Evolutionary conservation across 805 yeast genomes (phyloP).

Genomic region (Myxozyma mucilagina): DNA sequence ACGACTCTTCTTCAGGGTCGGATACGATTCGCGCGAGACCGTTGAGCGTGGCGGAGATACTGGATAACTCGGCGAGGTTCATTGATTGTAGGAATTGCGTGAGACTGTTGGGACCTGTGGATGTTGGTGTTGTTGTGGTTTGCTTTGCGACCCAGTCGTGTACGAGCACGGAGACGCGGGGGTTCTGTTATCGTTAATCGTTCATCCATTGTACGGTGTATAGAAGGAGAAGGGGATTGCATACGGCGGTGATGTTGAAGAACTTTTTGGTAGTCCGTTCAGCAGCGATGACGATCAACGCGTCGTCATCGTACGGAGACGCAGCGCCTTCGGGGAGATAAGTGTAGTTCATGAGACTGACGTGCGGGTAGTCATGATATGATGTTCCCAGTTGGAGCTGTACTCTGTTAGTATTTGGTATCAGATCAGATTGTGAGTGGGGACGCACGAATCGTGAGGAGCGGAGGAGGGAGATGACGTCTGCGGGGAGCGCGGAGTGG

Average conservation of each 20-base stretch:
- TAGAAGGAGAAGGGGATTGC: background rate
- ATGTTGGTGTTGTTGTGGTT: conserved; percentile 6
- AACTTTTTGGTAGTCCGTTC: conserved; percentile 72
- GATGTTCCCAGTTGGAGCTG: conserved; percentile 83
- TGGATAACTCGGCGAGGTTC: conserved; percentile 76
- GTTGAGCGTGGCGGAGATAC: conserved; percentile 76
- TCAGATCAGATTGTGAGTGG: background rate
- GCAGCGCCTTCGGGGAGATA: conserved; percentile 48
- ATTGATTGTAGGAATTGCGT: conserved; percentile 67
- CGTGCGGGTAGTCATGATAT: conserved; percentile 73
- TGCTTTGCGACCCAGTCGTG: conserved; percentile 82
- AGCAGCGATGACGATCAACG: conserved; percentile 69
- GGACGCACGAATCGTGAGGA: conserved; percentile 28
- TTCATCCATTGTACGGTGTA: background rate
- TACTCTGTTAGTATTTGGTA: conserved; percentile 3
- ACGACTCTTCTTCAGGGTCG: conserved; percentile 52
- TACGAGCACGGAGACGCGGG: conserved; percentile 75
- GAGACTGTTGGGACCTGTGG: conserved; percentile 40
- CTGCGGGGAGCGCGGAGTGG: conserved; percentile 15
- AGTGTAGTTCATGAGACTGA: conserved; percentile 87
- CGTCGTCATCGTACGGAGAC: conserved; percentile 43
- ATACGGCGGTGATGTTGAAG: conserved; percentile 53
- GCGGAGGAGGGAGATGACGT: conserved; percentile 24
- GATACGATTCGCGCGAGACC: conserved; percentile 66
- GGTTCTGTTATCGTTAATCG: conserved; percentile 48